Percentiles rank a stretch among this genome's conserved stretches.
phyloP scores from a whole-genome alignment of 495 filamentous ascomycete genomes.

The Penicillium verhagenii region DNA sequence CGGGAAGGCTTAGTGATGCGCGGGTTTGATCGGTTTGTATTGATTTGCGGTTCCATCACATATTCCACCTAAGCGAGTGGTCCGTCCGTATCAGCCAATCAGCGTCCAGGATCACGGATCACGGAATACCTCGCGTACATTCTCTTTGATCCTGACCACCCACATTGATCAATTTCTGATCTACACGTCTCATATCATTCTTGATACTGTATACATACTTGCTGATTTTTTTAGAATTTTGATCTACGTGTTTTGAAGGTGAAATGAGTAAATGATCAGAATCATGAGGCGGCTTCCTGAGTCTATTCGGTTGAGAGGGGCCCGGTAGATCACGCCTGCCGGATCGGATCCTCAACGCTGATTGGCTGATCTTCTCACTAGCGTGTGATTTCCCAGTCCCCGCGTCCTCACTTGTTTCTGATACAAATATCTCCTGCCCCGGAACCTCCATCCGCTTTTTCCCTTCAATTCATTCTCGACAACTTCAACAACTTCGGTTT shows the following conservation, averaged over 20 bases:
- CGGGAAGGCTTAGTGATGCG: conserved; percentile 30
- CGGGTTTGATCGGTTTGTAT: conserved; percentile 24
- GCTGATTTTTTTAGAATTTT: conserved; percentile 5
- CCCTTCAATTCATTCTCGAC: conserved; percentile 34
- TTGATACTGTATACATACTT: conserved; percentile 15
- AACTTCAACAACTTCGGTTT: conserved; percentile 24
- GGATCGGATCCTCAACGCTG: conserved; percentile 30
- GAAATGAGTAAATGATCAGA: conserved; percentile 29
- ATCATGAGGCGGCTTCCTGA: conserved; percentile 2
- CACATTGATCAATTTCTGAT: conserved; percentile 19
- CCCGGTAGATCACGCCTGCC: conserved; percentile 32
- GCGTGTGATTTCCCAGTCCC: conserved; percentile 45
- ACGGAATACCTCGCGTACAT: conserved; percentile 30
- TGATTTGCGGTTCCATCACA: conserved; percentile 13
- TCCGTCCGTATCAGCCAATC: conserved; percentile 34
- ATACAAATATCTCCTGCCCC: conserved; percentile 51
- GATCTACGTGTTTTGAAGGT: conserved; percentile 28
- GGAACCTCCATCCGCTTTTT: conserved; percentile 16
- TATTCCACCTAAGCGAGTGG: conserved; percentile 39
- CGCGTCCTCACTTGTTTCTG: conserved; percentile 23
- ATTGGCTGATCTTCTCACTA: conserved; percentile 42
- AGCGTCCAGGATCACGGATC: conserved; percentile 40
- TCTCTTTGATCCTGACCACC: conserved; percentile 40
- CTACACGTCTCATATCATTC: conserved; percentile 14
- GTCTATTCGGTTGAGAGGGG: conserved; percentile 28